A percentile compares a stretch with the other conserved stretches of the same genome.
phyloP scores from a whole-genome alignment of 768 basidiomycete species.

The Lactarius hatsudake region DNA sequence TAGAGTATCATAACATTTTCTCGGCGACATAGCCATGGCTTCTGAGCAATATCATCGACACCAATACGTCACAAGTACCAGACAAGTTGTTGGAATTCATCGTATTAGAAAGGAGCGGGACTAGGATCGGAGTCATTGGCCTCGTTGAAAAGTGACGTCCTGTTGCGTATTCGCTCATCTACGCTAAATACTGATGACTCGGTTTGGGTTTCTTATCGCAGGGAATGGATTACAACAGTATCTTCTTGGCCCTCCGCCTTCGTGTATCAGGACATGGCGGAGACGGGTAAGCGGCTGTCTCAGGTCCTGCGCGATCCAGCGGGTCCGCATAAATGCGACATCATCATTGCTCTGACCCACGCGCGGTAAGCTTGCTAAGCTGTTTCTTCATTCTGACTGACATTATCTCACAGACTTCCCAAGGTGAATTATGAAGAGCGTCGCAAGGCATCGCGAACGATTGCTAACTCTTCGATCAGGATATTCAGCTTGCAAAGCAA shows the following conservation, averaged over 20 bases:
- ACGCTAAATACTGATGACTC: neutral
- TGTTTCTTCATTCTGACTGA: neutral
- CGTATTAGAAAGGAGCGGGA: slow-evolving; percentile 65
- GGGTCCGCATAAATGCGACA: slow-evolving; percentile 68
- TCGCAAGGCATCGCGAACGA: neutral
- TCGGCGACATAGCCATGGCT: slow-evolving; percentile 69
- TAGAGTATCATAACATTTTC: neutral
- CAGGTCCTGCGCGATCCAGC: slow-evolving; percentile 64
- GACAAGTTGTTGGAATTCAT: slow-evolving; percentile 56
- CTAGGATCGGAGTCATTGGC: slow-evolving; percentile 79
- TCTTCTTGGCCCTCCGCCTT: slow-evolving; percentile 84
- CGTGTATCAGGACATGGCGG: slow-evolving; percentile 69
- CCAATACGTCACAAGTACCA: slow-evolving; percentile 59
- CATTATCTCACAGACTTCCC: slow-evolving; percentile 31
- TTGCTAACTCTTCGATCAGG: slow-evolving; percentile 42
- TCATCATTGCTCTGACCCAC: slow-evolving; percentile 86
- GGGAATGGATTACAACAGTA: slow-evolving; percentile 88
- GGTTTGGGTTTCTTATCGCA: slow-evolving; percentile 31
- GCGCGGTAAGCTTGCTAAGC: slow-evolving; percentile 48
- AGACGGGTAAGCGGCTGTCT: slow-evolving; percentile 72
- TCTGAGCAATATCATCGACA: slow-evolving; percentile 82
- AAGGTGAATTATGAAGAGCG: slow-evolving; percentile 30
- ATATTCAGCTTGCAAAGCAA: slow-evolving; percentile 67
- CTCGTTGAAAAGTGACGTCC: slow-evolving; percentile 76
- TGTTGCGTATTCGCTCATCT: neutral